Percentiles rank a stretch among this genome's conserved stretches.
Conservation (phyloP, 371 early-diverging fungal genomes). For the Mortierella sp. region DNA sequence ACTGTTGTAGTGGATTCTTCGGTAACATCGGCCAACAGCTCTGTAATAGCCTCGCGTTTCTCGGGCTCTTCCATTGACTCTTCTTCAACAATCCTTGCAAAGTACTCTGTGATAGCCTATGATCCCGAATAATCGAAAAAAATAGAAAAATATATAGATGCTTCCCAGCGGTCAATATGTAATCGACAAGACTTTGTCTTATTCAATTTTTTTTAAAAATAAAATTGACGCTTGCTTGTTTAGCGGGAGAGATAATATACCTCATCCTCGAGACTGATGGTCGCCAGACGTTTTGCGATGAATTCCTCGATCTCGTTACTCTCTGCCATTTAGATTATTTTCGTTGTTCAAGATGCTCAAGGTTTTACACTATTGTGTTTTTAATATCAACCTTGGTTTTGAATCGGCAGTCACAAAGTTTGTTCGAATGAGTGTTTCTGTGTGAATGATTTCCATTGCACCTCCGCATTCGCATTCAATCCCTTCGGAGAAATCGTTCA, state of each 20-base stretch:
- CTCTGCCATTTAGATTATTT: conserved; percentile 25
- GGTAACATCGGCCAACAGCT: conserved; percentile 66
- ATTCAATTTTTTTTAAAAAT: background rate
- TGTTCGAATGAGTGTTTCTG: too few species aligned
- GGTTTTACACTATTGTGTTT: too few species aligned
- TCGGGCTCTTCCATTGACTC: conserved; percentile 68
- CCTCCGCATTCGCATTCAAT: too few species aligned
- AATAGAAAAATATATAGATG: background rate
- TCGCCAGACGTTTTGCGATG: conserved; percentile 38
- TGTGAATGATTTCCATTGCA: too few species aligned
- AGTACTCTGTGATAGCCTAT: conserved; percentile 64
- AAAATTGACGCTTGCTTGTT: background rate
- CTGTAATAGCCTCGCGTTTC: conserved; percentile 68
- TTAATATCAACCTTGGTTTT: too few species aligned
- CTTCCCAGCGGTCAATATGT: background rate
- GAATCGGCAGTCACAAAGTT: background rate
- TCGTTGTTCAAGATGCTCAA: too few species aligned
- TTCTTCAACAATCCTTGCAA: conserved; percentile 68
- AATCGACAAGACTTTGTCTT: background rate
- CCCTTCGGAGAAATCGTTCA: too few species aligned
- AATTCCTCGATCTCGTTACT: conserved; percentile 48
- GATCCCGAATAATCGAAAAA: background rate
- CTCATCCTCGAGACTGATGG: conserved; percentile 51
- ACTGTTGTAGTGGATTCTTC: conserved; percentile 32
- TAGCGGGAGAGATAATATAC: conserved; percentile 9